These are phyloP conservation scores for Blumeriella jaapii DNA, from an alignment of 2,329 filamentous ascomycete species.

Conservation along the genomic window DNA sequence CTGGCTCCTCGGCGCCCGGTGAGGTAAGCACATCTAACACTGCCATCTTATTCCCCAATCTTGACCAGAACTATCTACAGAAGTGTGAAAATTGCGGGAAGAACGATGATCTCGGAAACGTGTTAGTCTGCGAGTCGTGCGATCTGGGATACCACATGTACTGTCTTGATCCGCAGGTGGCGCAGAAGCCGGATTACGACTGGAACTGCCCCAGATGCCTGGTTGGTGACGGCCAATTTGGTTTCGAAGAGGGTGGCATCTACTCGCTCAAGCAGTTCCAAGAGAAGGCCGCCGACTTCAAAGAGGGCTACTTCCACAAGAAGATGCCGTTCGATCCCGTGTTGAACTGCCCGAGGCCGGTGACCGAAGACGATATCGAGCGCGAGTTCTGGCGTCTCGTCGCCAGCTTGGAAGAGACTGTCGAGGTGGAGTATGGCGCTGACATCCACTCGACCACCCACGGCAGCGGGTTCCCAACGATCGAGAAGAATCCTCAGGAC, in stretches of 20 bases:
- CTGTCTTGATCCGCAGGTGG: conserved; percentile 80
- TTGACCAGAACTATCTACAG: conserved; percentile 32
- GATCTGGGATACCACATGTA: conserved; percentile 78
- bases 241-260: conserved; percentile 90
- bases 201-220: conserved; percentile 96
- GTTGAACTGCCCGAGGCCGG: conserved; percentile 65
- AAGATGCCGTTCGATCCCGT: conserved; percentile 83
- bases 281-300: conserved; percentile 90
- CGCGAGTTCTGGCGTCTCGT: conserved; percentile 94
- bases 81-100: conserved; percentile 82
- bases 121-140: conserved; percentile 83
- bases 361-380: conserved; percentile 92
- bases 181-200: conserved; percentile 66
- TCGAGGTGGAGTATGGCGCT: conserved; percentile 95
- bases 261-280: conserved; percentile 96
- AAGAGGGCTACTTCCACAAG: conserved; percentile 82
- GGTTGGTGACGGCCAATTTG: conserved; percentile 92
- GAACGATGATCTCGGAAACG: conserved; percentile 56
- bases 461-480: conserved; percentile 89
- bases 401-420: conserved; percentile 84
- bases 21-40: conserved; percentile 44
- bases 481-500: conserved; percentile 81
- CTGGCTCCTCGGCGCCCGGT: conserved; percentile 30
- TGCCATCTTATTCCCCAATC: conserved; percentile 29
- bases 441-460: conserved; percentile 98